phyloP scores from a whole-genome alignment of 2,329 filamentous ascomycete species.

The Curvularia spicifera region DNA sequence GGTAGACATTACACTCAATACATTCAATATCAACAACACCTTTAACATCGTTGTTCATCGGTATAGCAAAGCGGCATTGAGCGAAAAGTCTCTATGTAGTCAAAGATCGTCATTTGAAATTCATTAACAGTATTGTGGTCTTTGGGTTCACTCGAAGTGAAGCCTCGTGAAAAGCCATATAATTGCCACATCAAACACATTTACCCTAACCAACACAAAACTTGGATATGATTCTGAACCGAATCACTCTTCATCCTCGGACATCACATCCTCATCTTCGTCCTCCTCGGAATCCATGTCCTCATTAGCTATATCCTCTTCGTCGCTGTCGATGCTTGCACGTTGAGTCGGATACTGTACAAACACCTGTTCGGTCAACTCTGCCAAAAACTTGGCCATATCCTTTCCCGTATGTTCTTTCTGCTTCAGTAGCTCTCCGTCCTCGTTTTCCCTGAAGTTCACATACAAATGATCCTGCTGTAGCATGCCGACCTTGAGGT shows the following conservation, averaged over 20 bases:
- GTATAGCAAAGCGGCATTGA: too few species aligned
- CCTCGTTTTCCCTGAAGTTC: constrained; percentile 18
- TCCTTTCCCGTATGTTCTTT: constrained; percentile 24
- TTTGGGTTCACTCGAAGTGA: too few species aligned
- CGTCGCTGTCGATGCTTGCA: constrained; percentile 2
- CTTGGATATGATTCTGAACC: neutral
- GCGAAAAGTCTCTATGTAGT: too few species aligned
- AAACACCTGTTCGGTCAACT: constrained; percentile 18
- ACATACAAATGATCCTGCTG: constrained; percentile 21
- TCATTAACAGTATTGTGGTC: too few species aligned
- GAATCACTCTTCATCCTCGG: neutral
- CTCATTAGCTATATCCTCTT: constrained; percentile 25
- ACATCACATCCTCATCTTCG: neutral
- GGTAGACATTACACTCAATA: too few species aligned
- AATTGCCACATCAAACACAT: too few species aligned
- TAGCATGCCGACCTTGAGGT: constrained; percentile 28
- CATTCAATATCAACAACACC: too few species aligned
- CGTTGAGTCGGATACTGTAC: constrained; percentile 24
- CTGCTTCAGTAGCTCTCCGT: neutral
- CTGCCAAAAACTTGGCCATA: constrained; percentile 22
- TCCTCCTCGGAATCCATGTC: constrained; percentile 20
- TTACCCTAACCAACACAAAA: too few species aligned
- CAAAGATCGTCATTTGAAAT: too few species aligned
- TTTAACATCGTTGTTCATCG: too few species aligned
- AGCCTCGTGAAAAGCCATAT: too few species aligned